phyloP scores from a whole-genome alignment of 345 rosid genomes.

The Ricinus communis region DNA sequence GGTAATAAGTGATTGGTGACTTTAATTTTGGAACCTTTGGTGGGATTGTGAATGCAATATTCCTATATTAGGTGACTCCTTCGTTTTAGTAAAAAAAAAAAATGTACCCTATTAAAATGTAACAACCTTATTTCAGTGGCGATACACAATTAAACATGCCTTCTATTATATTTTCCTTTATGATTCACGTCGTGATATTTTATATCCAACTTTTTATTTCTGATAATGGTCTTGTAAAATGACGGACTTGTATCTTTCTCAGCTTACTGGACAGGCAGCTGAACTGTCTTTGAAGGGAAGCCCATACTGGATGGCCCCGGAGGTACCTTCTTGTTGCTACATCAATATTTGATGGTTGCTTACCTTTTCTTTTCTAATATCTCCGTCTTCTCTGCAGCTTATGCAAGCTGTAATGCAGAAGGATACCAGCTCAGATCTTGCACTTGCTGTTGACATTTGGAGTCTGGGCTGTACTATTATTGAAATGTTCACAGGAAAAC shows the following conservation, averaged over 20 bases:
- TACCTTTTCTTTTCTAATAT: slow-evolving; percentile 18
- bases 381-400: slow-evolving; percentile 49
- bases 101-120: not conserved
- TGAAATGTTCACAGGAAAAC: slow-evolving; percentile 95
- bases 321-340: slow-evolving; percentile 46
- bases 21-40: not conserved
- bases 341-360: not conserved
- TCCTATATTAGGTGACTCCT: not conserved
- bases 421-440: slow-evolving; percentile 70
- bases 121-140: not conserved
- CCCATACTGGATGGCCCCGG: slow-evolving; percentile 99
- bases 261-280: slow-evolving; percentile 88
- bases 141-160: not conserved
- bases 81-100: too few species aligned
- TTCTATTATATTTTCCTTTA: not conserved
- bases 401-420: slow-evolving; percentile 90
- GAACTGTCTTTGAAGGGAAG: slow-evolving; percentile 94
- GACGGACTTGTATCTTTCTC: slow-evolving; percentile 25
- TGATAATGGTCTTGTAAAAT: slow-evolving; percentile 11
- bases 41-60: too few species aligned
- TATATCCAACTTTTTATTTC: not conserved
- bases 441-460: slow-evolving; percentile 97
- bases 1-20: too few species aligned
- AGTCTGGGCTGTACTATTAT: slow-evolving; percentile 96
- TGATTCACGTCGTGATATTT: not conserved